Base-by-base conservation (phyloP, 2,329 filamentous ascomycete species). In the Cercospora sp. region DNA sequence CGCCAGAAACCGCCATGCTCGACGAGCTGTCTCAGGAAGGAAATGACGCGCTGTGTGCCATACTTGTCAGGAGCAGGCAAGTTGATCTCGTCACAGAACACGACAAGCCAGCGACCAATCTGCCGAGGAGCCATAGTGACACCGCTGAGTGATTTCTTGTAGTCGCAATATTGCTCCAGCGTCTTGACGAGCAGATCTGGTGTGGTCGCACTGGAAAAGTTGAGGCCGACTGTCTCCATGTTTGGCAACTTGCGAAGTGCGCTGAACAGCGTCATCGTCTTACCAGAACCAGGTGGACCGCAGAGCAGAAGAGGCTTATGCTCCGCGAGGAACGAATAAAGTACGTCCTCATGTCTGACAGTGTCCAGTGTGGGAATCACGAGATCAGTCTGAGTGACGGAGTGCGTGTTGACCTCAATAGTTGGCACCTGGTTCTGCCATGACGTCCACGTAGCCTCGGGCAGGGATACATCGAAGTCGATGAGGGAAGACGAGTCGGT, bases 11-110 rank as follows among this genome's bases (percentile, higher is more conserved):
- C 95, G 74, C 98, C 98, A 78, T 99, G 95, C 80, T 99, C 95
- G 60, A 99, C 94, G 70, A 99, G 89, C 79, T 99, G 95, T 74
- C 96, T 90, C 73, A 99, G 81, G 87, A 99, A 99, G 5, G 95
- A 96, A 72, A 99, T 99, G 37, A 95, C 95, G 70, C 95, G 90
- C 80, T 99, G 95, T 1, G 96, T 99, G 65, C 94, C 94, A 79
- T 99, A 99, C 76, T 93, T 94, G 82, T 99, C 95, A 3, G 95
- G 95, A 4, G 95, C 94, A 6, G 95, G 95, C 84, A 99, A 86
- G 81, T 99, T 99, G 83, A 99, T 99, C 80, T 99, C 95, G 79
- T 99, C 95, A 76, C 95, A 99, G 86, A 99, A 99, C 70, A 99
- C 89, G 57, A 99, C 94, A 43, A 99, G 86, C 95, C 95, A 99